phyloP scores from a whole-genome alignment of 352 stramenopile genomes.

The Thalassiosira delicatula region DNA sequence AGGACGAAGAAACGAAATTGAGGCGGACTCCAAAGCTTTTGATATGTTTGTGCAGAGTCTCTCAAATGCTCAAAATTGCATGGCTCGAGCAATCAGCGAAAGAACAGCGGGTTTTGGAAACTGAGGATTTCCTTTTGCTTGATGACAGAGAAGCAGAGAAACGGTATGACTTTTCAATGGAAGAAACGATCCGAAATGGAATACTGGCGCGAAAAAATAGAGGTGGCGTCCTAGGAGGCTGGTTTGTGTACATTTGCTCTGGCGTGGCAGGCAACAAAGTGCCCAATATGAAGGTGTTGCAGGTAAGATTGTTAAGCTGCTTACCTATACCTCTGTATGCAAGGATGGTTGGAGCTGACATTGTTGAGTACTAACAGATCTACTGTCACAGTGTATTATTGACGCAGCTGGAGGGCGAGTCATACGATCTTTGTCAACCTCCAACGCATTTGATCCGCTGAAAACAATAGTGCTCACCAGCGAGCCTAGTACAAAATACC shows the following conservation, averaged over 20 bases:
- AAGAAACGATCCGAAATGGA: conserved; percentile 55
- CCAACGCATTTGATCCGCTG: conserved; percentile 24
- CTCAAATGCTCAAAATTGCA: conserved; percentile 66
- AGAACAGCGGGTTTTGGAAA: conserved; percentile 38
- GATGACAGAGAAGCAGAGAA: conserved; percentile 60
- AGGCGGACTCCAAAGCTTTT: conserved; percentile 73
- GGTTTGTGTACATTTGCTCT: conserved; percentile 62
- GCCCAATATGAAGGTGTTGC: conserved; percentile 53
- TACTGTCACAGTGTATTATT: too few species aligned
- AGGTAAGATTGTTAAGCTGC: too few species aligned
- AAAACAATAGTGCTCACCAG: conserved; percentile 64
- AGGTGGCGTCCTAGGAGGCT: conserved; percentile 50
- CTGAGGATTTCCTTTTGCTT: conserved; percentile 51
- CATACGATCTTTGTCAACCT: conserved; percentile 40
- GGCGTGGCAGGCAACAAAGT: conserved; percentile 71
- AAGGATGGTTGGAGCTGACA: too few species aligned
- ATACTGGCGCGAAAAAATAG: conserved; percentile 40
- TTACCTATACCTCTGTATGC: too few species aligned
- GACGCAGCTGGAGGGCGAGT: conserved; percentile 58
- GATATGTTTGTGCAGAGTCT: conserved; percentile 61
- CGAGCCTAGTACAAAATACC: conserved; percentile 50
- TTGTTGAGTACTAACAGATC: too few species aligned
- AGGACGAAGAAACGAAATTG: conserved; percentile 44
- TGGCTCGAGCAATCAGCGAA: conserved; percentile 67
- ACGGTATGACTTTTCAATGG: conserved; percentile 69